Base-by-base conservation (phyloP, 2,329 filamentous ascomycete species). In the Hymenoscyphus scutula region DNA sequence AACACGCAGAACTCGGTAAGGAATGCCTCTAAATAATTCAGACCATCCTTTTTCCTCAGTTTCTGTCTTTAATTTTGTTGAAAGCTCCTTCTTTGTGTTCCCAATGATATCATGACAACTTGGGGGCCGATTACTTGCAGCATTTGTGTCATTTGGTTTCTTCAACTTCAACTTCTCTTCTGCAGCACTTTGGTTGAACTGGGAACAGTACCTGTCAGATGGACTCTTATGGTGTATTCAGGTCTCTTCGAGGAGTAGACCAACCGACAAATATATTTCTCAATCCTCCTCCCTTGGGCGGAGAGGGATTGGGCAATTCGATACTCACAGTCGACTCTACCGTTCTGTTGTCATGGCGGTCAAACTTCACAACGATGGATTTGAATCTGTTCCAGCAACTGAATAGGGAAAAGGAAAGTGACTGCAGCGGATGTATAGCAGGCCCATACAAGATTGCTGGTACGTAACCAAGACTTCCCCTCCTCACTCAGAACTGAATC, bases 331-430 rank as follows among this genome's bases (percentile, higher is more conserved):
- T 58, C 34, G 34, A 37, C 45, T 51, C 45, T 7, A 19, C 45
- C 17, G 5, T 51, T 51, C 45, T 51, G 5, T 23, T 51, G 45
- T 63, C 19, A 48, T 58, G 56, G 56, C 32, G 41, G 32, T 51
- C 56, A 19, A 58, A 51, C 29, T 27, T 34, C 37, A 58, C 56
- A 19, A 51, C 41, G 13, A 41, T 58, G 34, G 56, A 58, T 45
- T 45, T 58, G 23, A 34, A 58, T 30, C 56, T 58, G 48, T 58
- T 48, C 32, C 56, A 58, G 41, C 56, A 48, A n/a, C 25, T 58
- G 8, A 34, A 34, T 34, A 34, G 15, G 10, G 38, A 19, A 15
- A 19, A 30, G 30, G 30, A 25, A 25, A 25, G 2, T 29, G 41
- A 58, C 8, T 58, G 56, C 25, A 30, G 11, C 10, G 41, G 27